Evolutionary conservation across 139 green algal species (phyloP).

Genomic region (Choricystis sp.): DNA sequence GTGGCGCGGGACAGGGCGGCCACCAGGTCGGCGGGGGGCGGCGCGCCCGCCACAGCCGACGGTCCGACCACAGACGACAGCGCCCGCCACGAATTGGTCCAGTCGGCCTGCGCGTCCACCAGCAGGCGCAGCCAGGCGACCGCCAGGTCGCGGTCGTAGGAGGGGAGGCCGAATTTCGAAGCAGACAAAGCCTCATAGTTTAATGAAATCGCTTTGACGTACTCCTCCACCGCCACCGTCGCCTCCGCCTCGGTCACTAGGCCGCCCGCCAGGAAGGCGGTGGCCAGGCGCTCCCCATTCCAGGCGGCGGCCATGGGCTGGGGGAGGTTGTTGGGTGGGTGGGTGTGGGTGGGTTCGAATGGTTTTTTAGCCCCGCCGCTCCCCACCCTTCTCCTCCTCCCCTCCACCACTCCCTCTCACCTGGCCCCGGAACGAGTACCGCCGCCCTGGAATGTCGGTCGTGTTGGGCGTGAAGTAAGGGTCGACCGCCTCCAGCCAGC

Average conservation of each 20-base stretch:
- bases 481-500: slow-evolving; percentile 82
- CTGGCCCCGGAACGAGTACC: slow-evolving; percentile 25
- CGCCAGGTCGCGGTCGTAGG: slow-evolving; percentile 36
- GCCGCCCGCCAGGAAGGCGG: slow-evolving; percentile 33
- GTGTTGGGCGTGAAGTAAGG: slow-evolving; percentile 86
- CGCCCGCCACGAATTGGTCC: background rate
- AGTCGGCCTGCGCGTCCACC: slow-evolving; percentile 4
- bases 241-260: slow-evolving; percentile 30
- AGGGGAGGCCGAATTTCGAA: slow-evolving; percentile 48
- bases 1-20: slow-evolving; percentile 3
- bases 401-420: no score
- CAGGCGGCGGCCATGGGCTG: slow-evolving; percentile 54
- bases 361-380: background rate
- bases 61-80: background rate
- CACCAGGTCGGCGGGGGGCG: slow-evolving; percentile 10
- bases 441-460: slow-evolving; percentile 44
- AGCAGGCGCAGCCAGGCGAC: slow-evolving; percentile 5
- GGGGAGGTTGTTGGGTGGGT: slow-evolving; percentile 33
- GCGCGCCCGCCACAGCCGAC: background rate
- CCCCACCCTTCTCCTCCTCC: slow-evolving; percentile 5
- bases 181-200: slow-evolving; percentile 28
- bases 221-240: slow-evolving; percentile 30
- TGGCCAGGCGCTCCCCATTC: slow-evolving; percentile 49
- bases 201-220: slow-evolving; percentile 23
- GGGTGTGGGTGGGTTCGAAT: background rate